Conservation (phyloP, 2,329 filamentous ascomycete genomes). For the Aspergillus luchuensis region DNA sequence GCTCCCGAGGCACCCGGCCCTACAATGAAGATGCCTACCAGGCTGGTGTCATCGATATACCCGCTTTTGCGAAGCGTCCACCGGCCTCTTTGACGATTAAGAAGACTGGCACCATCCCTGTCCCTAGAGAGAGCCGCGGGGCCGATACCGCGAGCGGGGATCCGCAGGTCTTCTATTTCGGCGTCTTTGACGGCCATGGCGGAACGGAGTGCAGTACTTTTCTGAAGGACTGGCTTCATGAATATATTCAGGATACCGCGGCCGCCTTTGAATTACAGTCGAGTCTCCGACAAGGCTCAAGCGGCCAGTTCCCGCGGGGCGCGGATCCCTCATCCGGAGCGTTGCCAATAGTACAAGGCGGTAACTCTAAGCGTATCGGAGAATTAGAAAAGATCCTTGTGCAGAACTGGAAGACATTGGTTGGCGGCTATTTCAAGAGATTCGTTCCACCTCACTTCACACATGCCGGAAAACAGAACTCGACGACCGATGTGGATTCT, state of each 20-base stretch:
- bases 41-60: constrained; percentile 89
- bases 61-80: constrained; percentile 83
- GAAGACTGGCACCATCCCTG: constrained; percentile 24
- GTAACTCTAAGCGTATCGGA: constrained; percentile 63
- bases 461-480: constrained; percentile 40
- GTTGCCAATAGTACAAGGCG: constrained; percentile 54
- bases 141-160: constrained; percentile 81
- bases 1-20: constrained; percentile 76
- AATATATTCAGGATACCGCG: constrained; percentile 83
- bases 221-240: constrained; percentile 78
- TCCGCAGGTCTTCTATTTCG: constrained; percentile 97
- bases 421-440: constrained; percentile 91
- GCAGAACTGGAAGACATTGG: constrained; percentile 74
- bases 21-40: constrained; percentile 96
- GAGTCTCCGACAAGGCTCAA: constrained; percentile 59
- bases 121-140: constrained; percentile 56
- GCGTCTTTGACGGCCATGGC: constrained; percentile 93
- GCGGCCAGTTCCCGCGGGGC: constrained; percentile 15
- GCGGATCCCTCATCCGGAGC: constrained; percentile 24
- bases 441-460: constrained; percentile 82
- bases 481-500: constrained; percentile 24
- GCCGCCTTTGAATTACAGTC: constrained; percentile 75
- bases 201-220: constrained; percentile 87
- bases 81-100: constrained; percentile 63
- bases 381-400: constrained; percentile 72